Evolutionary conservation across 257 asterid species (phyloP).

Genomic region (Gardenia jasminoides): DNA sequence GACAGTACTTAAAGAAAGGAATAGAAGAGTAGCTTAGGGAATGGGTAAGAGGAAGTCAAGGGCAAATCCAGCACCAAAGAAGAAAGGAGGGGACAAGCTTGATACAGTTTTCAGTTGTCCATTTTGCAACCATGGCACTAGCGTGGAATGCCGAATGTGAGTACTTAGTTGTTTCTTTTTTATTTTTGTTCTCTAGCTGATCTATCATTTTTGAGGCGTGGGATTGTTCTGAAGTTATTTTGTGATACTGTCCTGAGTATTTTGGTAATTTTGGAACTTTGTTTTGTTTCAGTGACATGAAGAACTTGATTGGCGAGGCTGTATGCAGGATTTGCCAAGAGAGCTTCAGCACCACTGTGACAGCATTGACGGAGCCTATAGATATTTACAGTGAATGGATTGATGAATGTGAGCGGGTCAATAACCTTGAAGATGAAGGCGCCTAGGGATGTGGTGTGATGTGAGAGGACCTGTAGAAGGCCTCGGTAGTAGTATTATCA

Average conservation of each 20-base stretch:
- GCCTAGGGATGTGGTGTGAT: slow-evolving; percentile 24
- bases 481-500: background rate
- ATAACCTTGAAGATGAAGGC: slow-evolving; percentile 64
- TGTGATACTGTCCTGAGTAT: background rate
- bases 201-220: background rate
- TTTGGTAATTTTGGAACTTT: background rate
- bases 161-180: slow-evolving; percentile 12
- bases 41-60: slow-evolving; percentile 98
- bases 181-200: background rate
- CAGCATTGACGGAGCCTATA: slow-evolving; percentile 80
- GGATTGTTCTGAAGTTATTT: background rate
- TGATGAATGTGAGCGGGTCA: slow-evolving; percentile 92
- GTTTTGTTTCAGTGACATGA: slow-evolving; percentile 67
- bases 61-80: slow-evolving; percentile 91
- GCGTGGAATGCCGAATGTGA: slow-evolving; percentile 92
- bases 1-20: background rate
- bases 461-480: background rate
- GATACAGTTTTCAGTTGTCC: slow-evolving; percentile 97
- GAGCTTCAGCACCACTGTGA: slow-evolving; percentile 82
- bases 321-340: slow-evolving; percentile 80
- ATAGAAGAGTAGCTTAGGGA: slow-evolving; percentile 16
- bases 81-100: slow-evolving; percentile 89
- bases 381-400: slow-evolving; percentile 97
- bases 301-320: slow-evolving; percentile 81
- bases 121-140: slow-evolving; percentile 85